Evolutionary conservation across 306 rosid genomes (phyloP).

Genomic region (Hippophae gyantsensis): DNA sequence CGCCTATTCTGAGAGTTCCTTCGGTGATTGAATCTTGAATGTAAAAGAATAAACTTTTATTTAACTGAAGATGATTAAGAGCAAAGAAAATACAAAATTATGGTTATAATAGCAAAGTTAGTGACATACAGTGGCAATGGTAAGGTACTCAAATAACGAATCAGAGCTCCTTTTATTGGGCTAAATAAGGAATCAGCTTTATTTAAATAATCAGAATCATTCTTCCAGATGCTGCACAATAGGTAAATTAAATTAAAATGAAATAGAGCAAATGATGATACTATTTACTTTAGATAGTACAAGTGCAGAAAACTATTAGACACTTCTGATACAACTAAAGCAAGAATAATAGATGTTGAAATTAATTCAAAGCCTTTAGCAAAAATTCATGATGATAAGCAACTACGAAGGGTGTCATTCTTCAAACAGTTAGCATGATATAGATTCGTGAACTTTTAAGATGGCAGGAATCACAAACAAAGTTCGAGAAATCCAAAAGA

Average conservation of each 20-base stretch:
- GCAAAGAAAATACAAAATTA: constrained; percentile 16
- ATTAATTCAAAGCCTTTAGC: not conserved
- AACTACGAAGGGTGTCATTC: not conserved
- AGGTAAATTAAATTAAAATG: constrained; percentile 22
- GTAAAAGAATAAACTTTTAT: constrained; percentile 22
- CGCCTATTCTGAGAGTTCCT: constrained; percentile 24
- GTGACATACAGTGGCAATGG: constrained; percentile 40
- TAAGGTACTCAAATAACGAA: constrained; percentile 32
- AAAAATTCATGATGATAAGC: not conserved
- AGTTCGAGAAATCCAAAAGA: too few species aligned
- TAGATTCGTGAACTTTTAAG: too few species aligned
- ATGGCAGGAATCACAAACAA: too few species aligned
- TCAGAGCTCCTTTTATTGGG: constrained; percentile 34
- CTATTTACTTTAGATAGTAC: not conserved
- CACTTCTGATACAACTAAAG: not conserved
- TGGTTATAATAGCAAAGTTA: constrained; percentile 5
- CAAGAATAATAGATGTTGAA: not conserved
- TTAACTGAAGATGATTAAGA: constrained; percentile 12
- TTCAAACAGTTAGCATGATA: not conserved
- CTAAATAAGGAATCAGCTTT: constrained; percentile 21
- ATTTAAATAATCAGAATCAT: constrained; percentile 30
- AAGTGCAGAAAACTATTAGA: not conserved
- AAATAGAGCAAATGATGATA: not conserved
- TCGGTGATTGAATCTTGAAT: constrained; percentile 37
- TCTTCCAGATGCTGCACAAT: constrained; percentile 54